Percentiles rank a stretch among this genome's conserved stretches.
Conservation (phyloP, 225 moss, liverwort and hornwort genomes). For the Bryum argenteum region DNA sequence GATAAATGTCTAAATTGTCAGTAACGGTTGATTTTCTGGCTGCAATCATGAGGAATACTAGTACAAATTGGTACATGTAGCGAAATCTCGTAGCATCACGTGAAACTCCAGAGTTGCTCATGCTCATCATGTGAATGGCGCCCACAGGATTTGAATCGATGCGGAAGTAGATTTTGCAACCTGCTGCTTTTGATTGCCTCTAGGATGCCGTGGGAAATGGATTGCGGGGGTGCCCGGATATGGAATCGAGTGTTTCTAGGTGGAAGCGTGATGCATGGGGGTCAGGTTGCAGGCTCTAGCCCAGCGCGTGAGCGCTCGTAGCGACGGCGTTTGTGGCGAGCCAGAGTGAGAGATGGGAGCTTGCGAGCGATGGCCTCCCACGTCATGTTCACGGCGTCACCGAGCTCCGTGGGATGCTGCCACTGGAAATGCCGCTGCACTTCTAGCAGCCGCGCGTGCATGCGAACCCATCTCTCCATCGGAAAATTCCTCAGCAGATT, state of each 20-base stretch:
- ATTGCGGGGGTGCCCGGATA: too few relatives aligned
- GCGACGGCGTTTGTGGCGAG: slow-evolving; percentile 32
- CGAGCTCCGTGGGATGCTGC: slow-evolving; percentile 23
- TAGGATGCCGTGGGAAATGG: too few relatives aligned
- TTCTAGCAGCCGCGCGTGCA: slow-evolving; percentile 26
- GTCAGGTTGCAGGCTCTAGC: not conserved
- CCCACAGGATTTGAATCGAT: too few relatives aligned
- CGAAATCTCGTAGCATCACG: not conserved
- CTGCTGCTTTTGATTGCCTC: too few relatives aligned
- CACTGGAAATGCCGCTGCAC: slow-evolving; percentile 35
- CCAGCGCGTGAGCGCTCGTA: slow-evolving; percentile 12
- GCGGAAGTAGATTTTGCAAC: not conserved
- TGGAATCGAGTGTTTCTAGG: too few relatives aligned
- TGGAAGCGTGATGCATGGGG: too few relatives aligned
- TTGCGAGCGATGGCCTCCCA: slow-evolving; percentile 42
- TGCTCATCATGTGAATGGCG: not conserved
- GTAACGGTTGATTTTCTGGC: not conserved
- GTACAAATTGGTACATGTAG: not conserved
- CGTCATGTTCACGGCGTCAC: slow-evolving; percentile 53
- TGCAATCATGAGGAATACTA: not conserved
- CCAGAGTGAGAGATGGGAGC: slow-evolving; percentile 25
- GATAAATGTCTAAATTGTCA: too few relatives aligned
- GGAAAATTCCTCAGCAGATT: slow-evolving; percentile 8
- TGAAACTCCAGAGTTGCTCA: not conserved
- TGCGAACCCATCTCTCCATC: slow-evolving; percentile 24